Base-by-base conservation (phyloP, 371 early-diverging fungal genomes). In the Cokeromyces recurvatus region DNA sequence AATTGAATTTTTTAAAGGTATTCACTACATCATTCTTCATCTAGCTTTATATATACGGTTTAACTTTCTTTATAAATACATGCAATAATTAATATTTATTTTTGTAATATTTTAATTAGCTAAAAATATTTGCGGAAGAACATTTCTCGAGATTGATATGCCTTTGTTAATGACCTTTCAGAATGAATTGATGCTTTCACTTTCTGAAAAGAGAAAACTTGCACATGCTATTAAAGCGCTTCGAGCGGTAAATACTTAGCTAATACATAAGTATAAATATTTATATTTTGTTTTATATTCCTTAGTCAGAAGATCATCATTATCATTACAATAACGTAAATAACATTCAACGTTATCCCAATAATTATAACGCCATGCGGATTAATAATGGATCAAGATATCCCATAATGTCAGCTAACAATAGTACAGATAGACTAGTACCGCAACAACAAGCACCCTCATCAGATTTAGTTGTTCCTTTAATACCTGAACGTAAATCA, bases 401-500 rank as follows among this genome's bases (percentile, higher is more conserved):
- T 19, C 36, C 31, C 36, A 43, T n/a, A n/a, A n/a, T n/a, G n/a
- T n/a, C n/a, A n/a, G n/a, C n/a, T 32, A 32, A 38, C 31, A 21
- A 38, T 25, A 14, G n/a, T n/a, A n/a, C n/a, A n/a, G n/a, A n/a
- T n/a, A n/a, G n/a, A n/a, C n/a, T n/a, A 36, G 32, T 21, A 35
- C 16, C 15, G 23, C 35, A 14, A 32, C 29, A 27, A 27, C 29
- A 24, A 37, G n/a, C 23, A 38, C 37, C 34, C 1, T 32, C 39
- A 7, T 45, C 49, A n/a, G 55, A 55, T 7, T 35, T 45, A 14
- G 36, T 39, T 19, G 38, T 41, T 23, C 55, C 55, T 22, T 27
- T 59, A 32, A 59, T 59, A 50, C 59, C 59, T n/a, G 59, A 59
- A 38, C 35, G 59, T 43, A 59, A 45, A 46, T 59, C 59, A 17